Percentiles rank a stretch among this genome's conserved stretches.
phyloP scores from a whole-genome alignment of 1,284 basidiomycete genomes.

The Ceratorhiza oryzae-sativae region DNA sequence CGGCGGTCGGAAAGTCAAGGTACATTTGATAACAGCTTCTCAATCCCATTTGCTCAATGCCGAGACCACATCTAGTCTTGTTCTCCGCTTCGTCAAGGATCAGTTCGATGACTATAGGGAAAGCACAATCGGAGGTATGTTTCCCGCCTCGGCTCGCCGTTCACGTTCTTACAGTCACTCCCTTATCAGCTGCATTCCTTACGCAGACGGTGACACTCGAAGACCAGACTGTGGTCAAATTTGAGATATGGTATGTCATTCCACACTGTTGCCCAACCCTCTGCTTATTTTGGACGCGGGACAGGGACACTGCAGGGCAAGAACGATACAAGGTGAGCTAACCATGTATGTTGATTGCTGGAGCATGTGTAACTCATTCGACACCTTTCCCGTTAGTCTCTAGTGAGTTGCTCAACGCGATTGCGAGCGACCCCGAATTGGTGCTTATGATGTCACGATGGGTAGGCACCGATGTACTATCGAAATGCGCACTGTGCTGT shows the following conservation, averaged over 20 bases:
- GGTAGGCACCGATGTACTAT: constrained; percentile 90
- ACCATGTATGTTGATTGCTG: neutral
- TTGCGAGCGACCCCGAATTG: constrained; percentile 39
- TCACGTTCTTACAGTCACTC: constrained; percentile 37
- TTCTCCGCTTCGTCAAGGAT: constrained; percentile 94
- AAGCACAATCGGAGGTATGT: constrained; percentile 81
- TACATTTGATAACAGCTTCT: constrained; percentile 48
- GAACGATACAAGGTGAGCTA: constrained; percentile 84
- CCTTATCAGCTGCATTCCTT: constrained; percentile 82
- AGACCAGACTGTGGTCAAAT: constrained; percentile 91
- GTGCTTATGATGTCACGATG: constrained; percentile 27
- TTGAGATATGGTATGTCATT: constrained; percentile 87
- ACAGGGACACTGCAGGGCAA: constrained; percentile 90
- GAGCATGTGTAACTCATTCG: neutral
- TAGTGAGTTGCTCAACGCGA: constrained; percentile 55
- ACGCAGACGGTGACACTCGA: constrained; percentile 94
- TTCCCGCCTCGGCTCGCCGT: neutral
- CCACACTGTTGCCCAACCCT: neutral
- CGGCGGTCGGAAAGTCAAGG: constrained; percentile 97
- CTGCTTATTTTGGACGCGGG: neutral
- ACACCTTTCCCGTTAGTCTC: constrained; percentile 56
- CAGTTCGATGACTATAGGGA: constrained; percentile 98
- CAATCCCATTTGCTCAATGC: neutral
- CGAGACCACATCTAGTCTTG: constrained; percentile 65
- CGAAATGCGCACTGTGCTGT: constrained; percentile 88